Evolutionary conservation across 148 eudicot genomes (phyloP).

Genomic region (Fagopyrum esculentum): DNA sequence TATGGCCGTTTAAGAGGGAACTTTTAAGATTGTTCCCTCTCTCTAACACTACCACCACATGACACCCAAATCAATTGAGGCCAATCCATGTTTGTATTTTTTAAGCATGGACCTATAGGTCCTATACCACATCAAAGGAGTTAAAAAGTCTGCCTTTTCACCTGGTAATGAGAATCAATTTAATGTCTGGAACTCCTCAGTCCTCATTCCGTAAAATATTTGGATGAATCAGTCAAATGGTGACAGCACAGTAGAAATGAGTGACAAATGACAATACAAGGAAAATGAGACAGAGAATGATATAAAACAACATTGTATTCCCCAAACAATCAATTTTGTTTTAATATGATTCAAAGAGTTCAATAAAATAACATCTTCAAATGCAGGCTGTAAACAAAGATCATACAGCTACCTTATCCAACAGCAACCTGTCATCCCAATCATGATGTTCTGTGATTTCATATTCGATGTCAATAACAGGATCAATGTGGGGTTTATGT

Average conservation of each 20-base stretch:
- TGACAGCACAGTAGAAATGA: not conserved
- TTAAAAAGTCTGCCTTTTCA: not conserved
- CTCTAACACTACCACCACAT: not conserved
- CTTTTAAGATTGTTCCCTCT: not conserved
- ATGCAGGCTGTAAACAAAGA: not conserved
- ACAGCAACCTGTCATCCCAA: conserved; percentile 30
- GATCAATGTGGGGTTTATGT: conserved; percentile 22
- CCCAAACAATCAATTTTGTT: not conserved
- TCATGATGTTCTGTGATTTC: conserved; percentile 31
- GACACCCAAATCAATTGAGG: not conserved
- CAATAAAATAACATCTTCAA: not conserved
- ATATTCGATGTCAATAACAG: conserved; percentile 35
- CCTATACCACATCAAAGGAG: not conserved
- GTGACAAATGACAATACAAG: not conserved
- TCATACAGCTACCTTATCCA: conserved; percentile 42
- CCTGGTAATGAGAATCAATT: not conserved
- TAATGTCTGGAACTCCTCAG: too few relatives aligned
- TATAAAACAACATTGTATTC: not conserved
- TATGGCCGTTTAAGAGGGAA: not conserved
- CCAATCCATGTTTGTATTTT: not conserved
- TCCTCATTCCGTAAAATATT: not conserved
- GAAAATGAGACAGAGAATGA: not conserved
- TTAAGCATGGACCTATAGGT: not conserved
- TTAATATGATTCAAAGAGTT: not conserved
- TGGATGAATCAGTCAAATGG: not conserved